Evolutionary conservation across 148 eudicot genomes (phyloP).

Genomic region (Spergularia marina): DNA sequence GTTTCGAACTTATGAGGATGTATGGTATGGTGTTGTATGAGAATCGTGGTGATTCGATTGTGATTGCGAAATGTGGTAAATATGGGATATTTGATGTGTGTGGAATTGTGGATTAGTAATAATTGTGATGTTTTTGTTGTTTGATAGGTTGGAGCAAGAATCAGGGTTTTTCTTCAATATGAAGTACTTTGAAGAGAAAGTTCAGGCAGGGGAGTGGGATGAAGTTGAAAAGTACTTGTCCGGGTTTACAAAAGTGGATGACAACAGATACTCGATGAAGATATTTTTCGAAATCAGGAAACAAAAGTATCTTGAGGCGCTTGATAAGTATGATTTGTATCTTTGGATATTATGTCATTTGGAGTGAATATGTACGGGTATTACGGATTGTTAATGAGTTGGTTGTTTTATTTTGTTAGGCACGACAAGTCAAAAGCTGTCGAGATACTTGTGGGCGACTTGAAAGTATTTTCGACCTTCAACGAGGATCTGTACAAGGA

Average conservation of each 20-base stretch:
- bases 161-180: slow-evolving; percentile 85
- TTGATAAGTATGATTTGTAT: slow-evolving; percentile 47
- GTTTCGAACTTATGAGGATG: too few species aligned
- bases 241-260: slow-evolving; percentile 84
- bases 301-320: slow-evolving; percentile 91
- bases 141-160: slow-evolving; percentile 79
- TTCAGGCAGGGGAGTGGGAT: slow-evolving; percentile 87
- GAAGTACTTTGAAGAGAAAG: slow-evolving; percentile 89
- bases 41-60: too few species aligned
- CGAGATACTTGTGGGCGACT: slow-evolving; percentile 69
- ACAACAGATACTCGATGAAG: slow-evolving; percentile 89
- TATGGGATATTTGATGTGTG: too few species aligned
- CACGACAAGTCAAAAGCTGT: slow-evolving; percentile 82
- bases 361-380: background rate
- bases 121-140: slow-evolving; percentile 11
- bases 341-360: background rate
- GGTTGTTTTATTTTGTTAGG: slow-evolving; percentile 41
- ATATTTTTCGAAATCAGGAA: slow-evolving; percentile 85
- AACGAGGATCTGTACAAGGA: slow-evolving; percentile 78
- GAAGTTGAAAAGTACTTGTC: slow-evolving; percentile 87
- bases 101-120: background rate
- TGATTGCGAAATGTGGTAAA: too few species aligned
- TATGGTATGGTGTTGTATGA: too few species aligned
- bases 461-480: slow-evolving; percentile 84
- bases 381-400: background rate